Base-by-base conservation (phyloP, 305 asterid species). In the Rubia tinctorum region DNA sequence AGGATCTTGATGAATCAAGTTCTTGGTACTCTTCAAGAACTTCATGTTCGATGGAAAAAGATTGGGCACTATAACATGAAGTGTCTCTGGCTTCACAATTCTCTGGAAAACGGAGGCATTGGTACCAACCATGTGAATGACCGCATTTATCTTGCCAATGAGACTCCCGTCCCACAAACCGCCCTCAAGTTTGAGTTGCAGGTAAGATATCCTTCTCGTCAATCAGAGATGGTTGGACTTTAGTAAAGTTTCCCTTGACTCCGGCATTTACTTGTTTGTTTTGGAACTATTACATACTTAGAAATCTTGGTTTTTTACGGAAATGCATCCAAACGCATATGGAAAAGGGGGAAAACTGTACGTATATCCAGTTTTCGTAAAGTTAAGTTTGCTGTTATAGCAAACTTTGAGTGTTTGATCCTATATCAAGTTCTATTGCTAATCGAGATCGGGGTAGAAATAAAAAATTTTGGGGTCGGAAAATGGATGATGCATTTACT, bases 171-270 rank as follows among this genome's bases (percentile, higher is more conserved):
- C 58, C 82, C 85, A 22, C 92, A 71, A 68, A 71, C 76, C 66
- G 80, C 79, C 8, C 87, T 95, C 79, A 95, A 92, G 90, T 95
- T 95, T 73, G 99, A 95, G 88, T 79, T 95, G 78, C 99, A 94
- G 99, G 99, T 90, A 86, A 27, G 49, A 49, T 59, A 68, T 77
- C 51, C n/a, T 56, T 55, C 43, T n/a, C 3, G 15, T 18, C 51
- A 37, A 14, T 68, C 22, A 55, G 58, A 8, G 44, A 8, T 20
- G 51, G 30, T 44, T 8, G 15, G 39, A 43, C 22, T 51, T 0
- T 17, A 63, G 68, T 62, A 17, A 30, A 30, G 37, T 30, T 30
- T 30, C 37, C 37, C 37, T 30, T 30, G 37, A 30, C 37, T 30
- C 37, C 2, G 37, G 6, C 7, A 63, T 55, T 27, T 18, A 17